These are phyloP conservation scores for Aspergillus sclerotialis DNA, from an alignment of 2,329 filamentous ascomycete genomes.

Conservation along the genomic window DNA sequence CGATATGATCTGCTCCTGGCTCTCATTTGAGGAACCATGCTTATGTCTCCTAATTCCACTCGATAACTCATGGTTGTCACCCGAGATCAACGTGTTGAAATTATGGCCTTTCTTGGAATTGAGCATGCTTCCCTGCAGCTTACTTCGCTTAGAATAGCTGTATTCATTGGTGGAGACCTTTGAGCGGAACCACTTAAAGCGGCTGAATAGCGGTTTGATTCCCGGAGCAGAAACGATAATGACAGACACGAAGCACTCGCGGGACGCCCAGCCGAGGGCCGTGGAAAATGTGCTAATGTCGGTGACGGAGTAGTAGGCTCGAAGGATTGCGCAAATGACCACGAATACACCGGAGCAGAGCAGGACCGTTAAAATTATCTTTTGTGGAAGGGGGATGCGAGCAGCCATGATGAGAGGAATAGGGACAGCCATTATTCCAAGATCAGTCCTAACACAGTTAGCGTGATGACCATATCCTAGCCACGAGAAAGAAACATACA, in stretches of 20 bases:
- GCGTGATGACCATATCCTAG: background rate
- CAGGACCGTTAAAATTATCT: constrained; percentile 11
- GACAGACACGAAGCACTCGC: constrained; percentile 10
- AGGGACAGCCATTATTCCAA: constrained; percentile 11
- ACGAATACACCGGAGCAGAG: constrained; percentile 14
- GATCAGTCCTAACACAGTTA: constrained; percentile 11
- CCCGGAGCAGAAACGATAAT: constrained; percentile 12
- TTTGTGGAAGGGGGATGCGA: constrained; percentile 9
- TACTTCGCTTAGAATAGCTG: no score
- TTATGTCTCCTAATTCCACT: background rate
- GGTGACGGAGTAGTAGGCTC: constrained; percentile 15
- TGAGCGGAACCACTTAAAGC: constrained; percentile 6
- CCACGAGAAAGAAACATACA: constrained; percentile 4
- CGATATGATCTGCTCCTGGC: constrained; percentile 11
- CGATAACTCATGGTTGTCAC: constrained; percentile 5
- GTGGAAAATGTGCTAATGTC: constrained; percentile 9
- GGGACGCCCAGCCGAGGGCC: constrained; percentile 13
- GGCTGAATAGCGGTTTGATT: constrained; percentile 10
- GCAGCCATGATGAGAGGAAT: constrained; percentile 14
- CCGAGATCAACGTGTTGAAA: constrained; percentile 3
- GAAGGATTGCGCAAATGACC: constrained; percentile 12
- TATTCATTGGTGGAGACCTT: background rate
- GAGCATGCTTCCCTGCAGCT: background rate
- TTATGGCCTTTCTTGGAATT: no score
- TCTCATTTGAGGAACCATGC: constrained; percentile 4